Percentiles rank a stretch among this genome's conserved stretches.
Conservation (phyloP, 164 flowering plant genomes). For the Akebia trifoliata region DNA sequence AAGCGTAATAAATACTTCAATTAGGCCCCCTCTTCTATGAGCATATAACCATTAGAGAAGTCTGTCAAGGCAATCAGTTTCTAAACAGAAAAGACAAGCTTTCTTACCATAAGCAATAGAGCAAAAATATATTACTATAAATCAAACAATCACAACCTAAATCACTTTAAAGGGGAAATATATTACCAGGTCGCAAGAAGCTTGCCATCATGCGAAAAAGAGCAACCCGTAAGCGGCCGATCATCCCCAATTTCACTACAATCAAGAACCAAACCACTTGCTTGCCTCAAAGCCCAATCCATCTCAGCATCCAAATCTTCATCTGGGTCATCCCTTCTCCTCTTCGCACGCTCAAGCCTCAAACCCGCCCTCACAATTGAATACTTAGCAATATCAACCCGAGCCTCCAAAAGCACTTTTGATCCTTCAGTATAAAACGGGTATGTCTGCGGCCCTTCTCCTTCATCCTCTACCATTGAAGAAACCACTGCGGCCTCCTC, state of each 20-base stretch:
- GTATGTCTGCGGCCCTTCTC: slow-evolving; percentile 56
- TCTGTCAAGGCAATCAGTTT: not conserved
- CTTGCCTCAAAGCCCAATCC: slow-evolving; percentile 66
- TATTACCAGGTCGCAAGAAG: slow-evolving; percentile 85
- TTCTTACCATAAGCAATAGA: too few species aligned
- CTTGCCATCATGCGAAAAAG: slow-evolving; percentile 69
- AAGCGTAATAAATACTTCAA: not conserved
- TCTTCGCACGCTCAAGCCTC: slow-evolving; percentile 64
- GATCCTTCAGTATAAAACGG: slow-evolving; percentile 94
- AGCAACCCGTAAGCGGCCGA: slow-evolving; percentile 88
- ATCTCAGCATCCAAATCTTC: slow-evolving; percentile 85
- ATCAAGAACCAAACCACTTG: slow-evolving; percentile 49
- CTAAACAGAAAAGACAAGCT: not conserved
- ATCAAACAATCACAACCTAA: not conserved
- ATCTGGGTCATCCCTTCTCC: slow-evolving; percentile 90
- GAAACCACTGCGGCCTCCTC: slow-evolving; percentile 66
- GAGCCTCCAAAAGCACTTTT: slow-evolving; percentile 56
- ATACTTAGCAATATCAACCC: slow-evolving; percentile 62
- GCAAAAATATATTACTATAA: not conserved
- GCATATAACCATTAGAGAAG: too few species aligned
- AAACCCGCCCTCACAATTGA: slow-evolving; percentile 60
- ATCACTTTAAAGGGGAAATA: not conserved
- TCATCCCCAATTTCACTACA: slow-evolving; percentile 93
- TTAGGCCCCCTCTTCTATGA: not conserved
- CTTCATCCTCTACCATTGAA: slow-evolving; percentile 43